phyloP scores from a whole-genome alignment of 805 yeast species.

The Isabelozyma rhagii region DNA sequence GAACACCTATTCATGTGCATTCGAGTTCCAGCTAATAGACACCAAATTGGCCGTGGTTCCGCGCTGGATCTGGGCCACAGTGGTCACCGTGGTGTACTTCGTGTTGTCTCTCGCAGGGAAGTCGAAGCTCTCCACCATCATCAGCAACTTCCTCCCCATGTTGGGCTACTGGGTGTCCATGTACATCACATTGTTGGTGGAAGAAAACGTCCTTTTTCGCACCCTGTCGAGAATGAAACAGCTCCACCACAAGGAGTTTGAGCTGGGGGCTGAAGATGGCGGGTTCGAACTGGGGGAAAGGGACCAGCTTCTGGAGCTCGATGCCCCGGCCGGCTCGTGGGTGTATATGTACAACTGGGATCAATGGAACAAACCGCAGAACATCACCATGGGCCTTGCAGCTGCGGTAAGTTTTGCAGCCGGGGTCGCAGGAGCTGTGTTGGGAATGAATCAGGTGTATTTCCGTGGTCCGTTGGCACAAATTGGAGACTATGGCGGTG shows the following conservation, averaged over 20 bases:
- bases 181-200: slow-evolving; percentile 31
- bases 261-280: slow-evolving; percentile 5
- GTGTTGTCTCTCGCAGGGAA: slow-evolving; percentile 32
- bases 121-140: slow-evolving; percentile 27
- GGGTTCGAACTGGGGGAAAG: background rate
- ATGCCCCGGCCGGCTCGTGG: slow-evolving; percentile 2
- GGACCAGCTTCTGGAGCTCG: background rate
- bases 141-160: slow-evolving; percentile 40
- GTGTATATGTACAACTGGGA: slow-evolving; percentile 25
- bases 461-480: slow-evolving; percentile 36
- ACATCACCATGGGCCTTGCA: slow-evolving; percentile 31
- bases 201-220: slow-evolving; percentile 33
- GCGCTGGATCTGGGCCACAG: slow-evolving; percentile 36
- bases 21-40: slow-evolving; percentile 32
- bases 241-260: slow-evolving; percentile 27
- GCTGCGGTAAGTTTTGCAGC: slow-evolving; percentile 26
- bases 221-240: slow-evolving; percentile 14
- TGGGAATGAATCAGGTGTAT: slow-evolving; percentile 41
- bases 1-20: slow-evolving; percentile 35
- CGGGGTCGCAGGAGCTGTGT: slow-evolving; percentile 36
- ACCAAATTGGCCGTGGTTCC: slow-evolving; percentile 25
- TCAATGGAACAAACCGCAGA: slow-evolving; percentile 23
- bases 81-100: slow-evolving; percentile 28
- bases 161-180: slow-evolving; percentile 40
- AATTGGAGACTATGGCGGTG: slow-evolving; percentile 33